phyloP scores from a whole-genome alignment of 192 early-diverging fungal genomes.

The Entomortierella parvispora region DNA sequence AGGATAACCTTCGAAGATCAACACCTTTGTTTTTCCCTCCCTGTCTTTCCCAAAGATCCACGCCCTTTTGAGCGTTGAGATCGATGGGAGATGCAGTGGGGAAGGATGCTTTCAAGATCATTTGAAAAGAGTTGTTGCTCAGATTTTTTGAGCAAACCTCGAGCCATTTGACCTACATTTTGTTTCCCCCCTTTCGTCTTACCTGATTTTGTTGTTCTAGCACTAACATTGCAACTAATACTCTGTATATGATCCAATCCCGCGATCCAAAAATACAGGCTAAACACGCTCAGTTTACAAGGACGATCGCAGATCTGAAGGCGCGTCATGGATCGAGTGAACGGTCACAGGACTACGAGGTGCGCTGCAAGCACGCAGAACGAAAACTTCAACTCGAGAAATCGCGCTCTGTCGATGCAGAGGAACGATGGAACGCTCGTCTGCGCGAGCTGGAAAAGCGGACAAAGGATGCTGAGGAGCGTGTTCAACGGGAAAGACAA shows the following conservation, averaged over 20 bases:
- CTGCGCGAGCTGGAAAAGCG: constrained; percentile 45
- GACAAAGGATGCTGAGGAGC: constrained; percentile 48
- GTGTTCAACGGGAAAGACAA: constrained; percentile 50
- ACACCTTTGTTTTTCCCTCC: too few relatives aligned
- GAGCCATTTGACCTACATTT: constrained; percentile 51
- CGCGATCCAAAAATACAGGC: too few relatives aligned
- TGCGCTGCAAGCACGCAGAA: constrained; percentile 44
- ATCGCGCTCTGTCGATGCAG: constrained; percentile 35
- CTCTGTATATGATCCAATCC: too few relatives aligned
- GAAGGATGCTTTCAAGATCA: too few relatives aligned
- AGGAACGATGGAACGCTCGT: constrained; percentile 48
- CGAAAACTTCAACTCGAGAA: constrained; percentile 35
- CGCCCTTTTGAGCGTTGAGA: too few relatives aligned
- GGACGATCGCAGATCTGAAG: constrained; percentile 27
- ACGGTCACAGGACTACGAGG: constrained; percentile 38
- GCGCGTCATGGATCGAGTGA: constrained; percentile 13
- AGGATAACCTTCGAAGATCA: constrained; percentile 48
- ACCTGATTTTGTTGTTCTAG: too few relatives aligned
- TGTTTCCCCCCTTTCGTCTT: neutral
- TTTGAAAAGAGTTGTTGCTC: constrained; percentile 52
- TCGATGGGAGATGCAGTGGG: too few relatives aligned
- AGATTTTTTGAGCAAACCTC: constrained; percentile 48
- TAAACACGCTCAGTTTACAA: constrained; percentile 15
- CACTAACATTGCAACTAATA: too few relatives aligned
- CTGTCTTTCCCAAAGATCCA: too few relatives aligned